These are phyloP conservation scores for Colletotrichum eremochloae DNA, from an alignment of 2,329 filamentous ascomycete species.

Conservation along the genomic window DNA sequence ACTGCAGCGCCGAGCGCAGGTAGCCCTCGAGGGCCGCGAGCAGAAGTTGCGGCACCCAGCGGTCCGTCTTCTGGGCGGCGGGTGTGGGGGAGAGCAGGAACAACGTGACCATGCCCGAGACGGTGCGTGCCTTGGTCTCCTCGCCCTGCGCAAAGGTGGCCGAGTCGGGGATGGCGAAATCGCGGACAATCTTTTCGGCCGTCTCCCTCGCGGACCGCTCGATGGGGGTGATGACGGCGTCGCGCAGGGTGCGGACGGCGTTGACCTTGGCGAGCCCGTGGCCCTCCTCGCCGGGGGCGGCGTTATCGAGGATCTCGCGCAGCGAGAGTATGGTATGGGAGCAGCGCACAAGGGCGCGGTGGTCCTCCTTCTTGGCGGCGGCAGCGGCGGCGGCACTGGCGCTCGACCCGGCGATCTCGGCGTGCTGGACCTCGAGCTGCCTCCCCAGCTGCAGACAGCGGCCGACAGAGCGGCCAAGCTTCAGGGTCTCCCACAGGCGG, in stretches of 20 bases:
- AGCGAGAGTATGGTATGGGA: slow-evolving; percentile 83
- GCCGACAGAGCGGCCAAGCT: slow-evolving; percentile 80
- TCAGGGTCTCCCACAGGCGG: slow-evolving; percentile 83
- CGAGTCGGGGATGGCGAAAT: slow-evolving; percentile 77
- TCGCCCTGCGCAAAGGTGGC: slow-evolving; percentile 76
- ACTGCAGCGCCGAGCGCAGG: slow-evolving; percentile 83
- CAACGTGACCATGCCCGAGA: slow-evolving; percentile 80
- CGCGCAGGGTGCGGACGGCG: slow-evolving; percentile 78
- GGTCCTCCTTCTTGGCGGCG: slow-evolving; percentile 73
- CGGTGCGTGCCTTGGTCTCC: slow-evolving; percentile 79
- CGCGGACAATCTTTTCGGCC: slow-evolving; percentile 83
- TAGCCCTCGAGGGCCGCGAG: slow-evolving; percentile 84
- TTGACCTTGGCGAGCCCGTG: slow-evolving; percentile 81
- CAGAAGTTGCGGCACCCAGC: slow-evolving; percentile 77
- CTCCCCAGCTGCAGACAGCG: slow-evolving; percentile 85
- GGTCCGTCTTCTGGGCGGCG: slow-evolving; percentile 61
- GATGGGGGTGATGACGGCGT: slow-evolving; percentile 76
- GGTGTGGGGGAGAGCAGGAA: slow-evolving; percentile 83
- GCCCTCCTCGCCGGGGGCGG: slow-evolving; percentile 79
- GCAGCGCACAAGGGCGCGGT: slow-evolving; percentile 84
- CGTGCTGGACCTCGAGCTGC: slow-evolving; percentile 88
- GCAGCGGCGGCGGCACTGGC: slow-evolving; percentile 49
- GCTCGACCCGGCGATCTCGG: slow-evolving; percentile 69
- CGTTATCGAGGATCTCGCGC: slow-evolving; percentile 77
- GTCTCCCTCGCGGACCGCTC: slow-evolving; percentile 80